phyloP scores from a whole-genome alignment of 257 asterid species.

The Lycium ferocissimum region DNA sequence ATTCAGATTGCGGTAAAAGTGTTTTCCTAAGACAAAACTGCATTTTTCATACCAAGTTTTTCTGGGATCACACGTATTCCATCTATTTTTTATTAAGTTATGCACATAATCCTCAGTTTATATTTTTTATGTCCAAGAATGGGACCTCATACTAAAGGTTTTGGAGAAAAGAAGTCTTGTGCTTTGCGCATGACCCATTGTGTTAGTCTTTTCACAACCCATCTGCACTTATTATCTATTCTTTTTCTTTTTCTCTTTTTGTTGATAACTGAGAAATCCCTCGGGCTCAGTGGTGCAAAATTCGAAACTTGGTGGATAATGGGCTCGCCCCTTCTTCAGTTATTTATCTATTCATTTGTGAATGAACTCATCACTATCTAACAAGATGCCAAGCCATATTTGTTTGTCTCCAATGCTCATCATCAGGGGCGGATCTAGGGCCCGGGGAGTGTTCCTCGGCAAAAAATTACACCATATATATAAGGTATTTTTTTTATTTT shows the following conservation, averaged over 20 bases:
- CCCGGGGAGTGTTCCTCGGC: no score
- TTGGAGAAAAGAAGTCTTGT: neutral
- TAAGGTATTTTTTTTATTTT: no score
- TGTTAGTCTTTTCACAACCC: neutral
- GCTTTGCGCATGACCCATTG: neutral
- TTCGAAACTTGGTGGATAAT: neutral
- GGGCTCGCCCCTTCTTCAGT: neutral
- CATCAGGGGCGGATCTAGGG: neutral
- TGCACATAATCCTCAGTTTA: neutral
- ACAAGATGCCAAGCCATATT: neutral
- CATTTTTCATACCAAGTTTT: constrained; percentile 1
- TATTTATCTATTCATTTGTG: constrained; percentile 10
- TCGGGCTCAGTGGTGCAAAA: neutral
- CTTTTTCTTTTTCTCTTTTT: neutral
- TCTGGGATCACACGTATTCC: neutral
- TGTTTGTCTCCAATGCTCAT: neutral
- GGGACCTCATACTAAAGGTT: neutral
- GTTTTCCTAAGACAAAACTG: neutral
- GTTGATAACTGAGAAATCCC: neutral
- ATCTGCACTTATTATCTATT: neutral
- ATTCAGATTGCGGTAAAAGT: constrained; percentile 10
- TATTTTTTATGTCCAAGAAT: neutral
- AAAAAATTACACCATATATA: no score
- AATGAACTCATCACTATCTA: constrained; percentile 13
- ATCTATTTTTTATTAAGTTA: neutral